Evolutionary conservation across 1,284 basidiomycete species (phyloP), one percentile per base, ranked within the genome.

Genomic region (Heliocybe sulcata): DNA sequence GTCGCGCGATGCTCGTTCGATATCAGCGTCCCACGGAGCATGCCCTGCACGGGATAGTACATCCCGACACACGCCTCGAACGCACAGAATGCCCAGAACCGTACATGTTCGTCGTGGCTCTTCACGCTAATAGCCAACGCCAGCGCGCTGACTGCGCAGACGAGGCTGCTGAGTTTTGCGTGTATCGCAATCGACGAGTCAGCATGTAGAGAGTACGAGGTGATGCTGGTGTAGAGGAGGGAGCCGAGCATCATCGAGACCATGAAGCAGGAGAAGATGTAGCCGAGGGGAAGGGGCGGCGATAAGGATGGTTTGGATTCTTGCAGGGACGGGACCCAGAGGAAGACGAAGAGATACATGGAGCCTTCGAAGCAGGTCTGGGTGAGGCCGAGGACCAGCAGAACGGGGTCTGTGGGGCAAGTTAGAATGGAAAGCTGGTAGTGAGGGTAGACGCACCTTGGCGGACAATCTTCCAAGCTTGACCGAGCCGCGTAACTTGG

Each of bases 271-370:
- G 85, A 86, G 67, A 90, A 90, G 59, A 90, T 87, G 68, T 84
- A 85, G 2, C 87, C 87, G 2, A 90, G 72, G 0, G 86, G 87
- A 11, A 87, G 79, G 4, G 68, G 56, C 2, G 67, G 63, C 27
- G 66, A 65, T 4, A 42, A n/a, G 1, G 67, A 61, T 12, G 59
- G 54, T 12, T 81, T 73, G n/a, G 71, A 70, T 64, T 87, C 82
- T 67, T 89, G 85, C 9, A 90, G 71, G 1, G 81, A 76, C 0
- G 87, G 86, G 0, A 90, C 87, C 87, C 87, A 90, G 58, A 86
- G 74, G 70, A 90, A 90, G 60, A 90, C 87, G 67, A 89, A 90
- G 56, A 90, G 77, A 66, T 90, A 90, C 86, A 90, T 87, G 4
- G 84, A 87, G 1, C 87, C 87, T 63, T 90, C 87, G 63, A 89